Conservation (phyloP, 2,329 filamentous ascomycete genomes). For the Hyphodiscus sp. region DNA sequence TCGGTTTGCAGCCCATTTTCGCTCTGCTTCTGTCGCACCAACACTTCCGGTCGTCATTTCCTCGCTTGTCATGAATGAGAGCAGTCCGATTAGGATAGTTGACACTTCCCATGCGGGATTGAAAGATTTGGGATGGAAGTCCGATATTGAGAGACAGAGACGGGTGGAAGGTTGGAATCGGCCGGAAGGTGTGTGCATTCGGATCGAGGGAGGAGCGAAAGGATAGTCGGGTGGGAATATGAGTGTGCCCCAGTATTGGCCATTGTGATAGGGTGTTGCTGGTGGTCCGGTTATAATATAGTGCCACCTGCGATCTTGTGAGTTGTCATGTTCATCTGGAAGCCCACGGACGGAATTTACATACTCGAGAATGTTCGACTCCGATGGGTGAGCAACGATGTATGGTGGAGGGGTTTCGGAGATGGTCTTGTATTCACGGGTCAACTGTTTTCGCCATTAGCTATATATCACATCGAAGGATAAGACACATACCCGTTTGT, state of each 20-base stretch:
- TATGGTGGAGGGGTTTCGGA: constrained; percentile 77
- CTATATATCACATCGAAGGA: not conserved
- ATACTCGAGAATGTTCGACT: constrained; percentile 84
- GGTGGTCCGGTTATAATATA: constrained; percentile 94
- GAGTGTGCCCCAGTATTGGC: constrained; percentile 97
- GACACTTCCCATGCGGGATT: constrained; percentile 98
- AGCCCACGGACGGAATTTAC: constrained; percentile 24
- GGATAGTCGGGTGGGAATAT: constrained; percentile 96
- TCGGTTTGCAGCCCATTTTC: constrained; percentile 67
- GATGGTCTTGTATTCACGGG: constrained; percentile 58
- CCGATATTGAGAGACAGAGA: constrained; percentile 90
- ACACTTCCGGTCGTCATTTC: constrained; percentile 97
- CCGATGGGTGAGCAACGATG: constrained; percentile 83
- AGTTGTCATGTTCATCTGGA: constrained; percentile 5
- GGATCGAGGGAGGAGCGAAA: constrained; percentile 93
- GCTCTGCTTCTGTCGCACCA: constrained; percentile 67
- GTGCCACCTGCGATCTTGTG: constrained; percentile 61
- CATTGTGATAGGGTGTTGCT: constrained; percentile 85
- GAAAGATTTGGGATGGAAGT: constrained; percentile 97
- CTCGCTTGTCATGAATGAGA: constrained; percentile 97
- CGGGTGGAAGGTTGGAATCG: constrained; percentile 90
- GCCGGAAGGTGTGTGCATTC: constrained; percentile 96
- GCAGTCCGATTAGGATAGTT: constrained; percentile 87
- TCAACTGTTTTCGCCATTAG: constrained; percentile 38
- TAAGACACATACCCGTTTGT: constrained; percentile 51